Base-by-base conservation (phyloP, 352 stramenopile species). In the Chrysophaeum taylorii region DNA sequence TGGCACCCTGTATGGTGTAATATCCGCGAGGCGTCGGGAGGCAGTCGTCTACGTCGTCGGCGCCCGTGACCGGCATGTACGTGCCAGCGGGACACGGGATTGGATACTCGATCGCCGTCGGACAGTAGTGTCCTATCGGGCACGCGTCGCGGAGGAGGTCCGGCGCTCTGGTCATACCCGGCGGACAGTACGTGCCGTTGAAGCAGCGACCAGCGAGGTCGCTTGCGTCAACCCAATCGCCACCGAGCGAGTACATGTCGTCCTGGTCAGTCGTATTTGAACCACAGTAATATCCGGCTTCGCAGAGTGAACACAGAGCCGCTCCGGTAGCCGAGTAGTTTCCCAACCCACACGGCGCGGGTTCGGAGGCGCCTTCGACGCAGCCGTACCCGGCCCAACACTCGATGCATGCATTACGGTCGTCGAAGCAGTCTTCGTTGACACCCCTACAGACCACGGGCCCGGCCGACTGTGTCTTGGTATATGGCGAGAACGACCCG, bases 371-470 rank as follows among this genome's bases (percentile, higher is more conserved):
- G 2, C 82, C 84, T 37, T 42, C 52, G 0, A 82, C 73, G 72
- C 89, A 95, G 62, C 81, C 93, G 74, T 82, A 93, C 1, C 89
- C 89, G 1, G 82, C 80, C 0, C 87, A 84, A 67, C 89, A 96
- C 2, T 72, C 74, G 25, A 82, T 79, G 64, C 89, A 95, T 37
- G 63, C n/a, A n/a, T n/a, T n/a, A n/a, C n/a, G n/a, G n/a, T n/a
- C n/a, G n/a, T n/a, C n/a, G n/a, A n/a, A n/a, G n/a, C n/a, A n/a
- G 14, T 29, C 33, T 18, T 57, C 43, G 14, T 39, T 45, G 9
- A 50, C 2, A 18, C 27, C 23, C 41, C 42, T 57, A 21, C 18
- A 23, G 2, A 9, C n/a, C 39, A 27, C 61, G 39, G 69, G 43
- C 15, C 14, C 29, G 42, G 31, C 43, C 35, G 64, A 27, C 29